A percentile compares a stretch with the other conserved stretches of the same genome.
These are phyloP conservation scores for Alternaria conjuncta DNA, from an alignment of 2,329 filamentous ascomycete genomes.

Conservation along the genomic window DNA sequence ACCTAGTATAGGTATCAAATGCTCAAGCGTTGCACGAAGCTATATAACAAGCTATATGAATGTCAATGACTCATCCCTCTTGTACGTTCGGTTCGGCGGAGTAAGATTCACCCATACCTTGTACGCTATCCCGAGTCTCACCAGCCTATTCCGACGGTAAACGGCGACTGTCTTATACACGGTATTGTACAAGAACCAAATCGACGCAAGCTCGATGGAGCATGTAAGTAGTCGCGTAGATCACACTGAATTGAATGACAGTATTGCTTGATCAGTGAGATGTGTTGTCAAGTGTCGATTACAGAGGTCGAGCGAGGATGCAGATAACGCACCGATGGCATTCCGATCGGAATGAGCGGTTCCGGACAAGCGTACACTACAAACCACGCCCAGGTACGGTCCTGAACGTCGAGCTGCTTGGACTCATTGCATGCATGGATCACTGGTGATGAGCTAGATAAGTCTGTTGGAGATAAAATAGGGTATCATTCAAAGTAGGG, in stretches of 20 bases:
- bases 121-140: constrained; percentile 1
- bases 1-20: background rate
- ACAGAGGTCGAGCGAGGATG: background rate
- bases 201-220: background rate
- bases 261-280: background rate
- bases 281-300: background rate
- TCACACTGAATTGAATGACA: accelerated
- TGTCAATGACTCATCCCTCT: background rate
- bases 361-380: background rate
- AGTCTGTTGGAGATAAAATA: background rate
- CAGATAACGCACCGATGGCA: background rate
- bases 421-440: background rate
- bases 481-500: constrained; percentile 3
- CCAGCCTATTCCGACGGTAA: constrained; percentile 19
- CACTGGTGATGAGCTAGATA: background rate
- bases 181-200: background rate
- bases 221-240: background rate
- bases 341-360: constrained; percentile 19
- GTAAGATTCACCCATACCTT: background rate
- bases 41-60: background rate
- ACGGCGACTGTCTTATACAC: background rate
- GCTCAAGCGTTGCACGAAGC: background rate
- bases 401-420: background rate
- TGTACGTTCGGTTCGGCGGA: background rate
- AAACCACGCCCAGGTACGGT: background rate